Conservation (phyloP, 2,329 filamentous ascomycete species). For the Leptographium wingfieldii region DNA sequence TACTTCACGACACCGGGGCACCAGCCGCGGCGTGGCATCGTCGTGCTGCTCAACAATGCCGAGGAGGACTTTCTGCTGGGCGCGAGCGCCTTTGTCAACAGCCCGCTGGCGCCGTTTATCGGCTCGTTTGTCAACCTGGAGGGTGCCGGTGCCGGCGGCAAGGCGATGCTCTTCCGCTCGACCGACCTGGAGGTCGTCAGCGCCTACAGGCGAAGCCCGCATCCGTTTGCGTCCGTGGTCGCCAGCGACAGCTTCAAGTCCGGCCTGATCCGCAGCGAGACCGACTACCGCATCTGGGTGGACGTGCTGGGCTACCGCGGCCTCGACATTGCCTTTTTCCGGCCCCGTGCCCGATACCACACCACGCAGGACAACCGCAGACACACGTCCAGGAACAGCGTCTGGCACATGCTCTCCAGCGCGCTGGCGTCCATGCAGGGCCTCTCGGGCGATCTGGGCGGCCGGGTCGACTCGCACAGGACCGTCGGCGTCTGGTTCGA, state of each 20-base stretch:
- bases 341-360: slow-evolving; percentile 77
- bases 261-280: slow-evolving; percentile 70
- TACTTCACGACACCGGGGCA: slow-evolving; percentile 67
- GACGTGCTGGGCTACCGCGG: slow-evolving; percentile 70
- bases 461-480: slow-evolving; percentile 50
- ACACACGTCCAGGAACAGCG: slow-evolving; percentile 55
- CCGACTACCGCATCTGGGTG: slow-evolving; percentile 79
- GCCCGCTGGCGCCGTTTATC: slow-evolving; percentile 66
- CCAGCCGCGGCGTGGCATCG: slow-evolving; percentile 65
- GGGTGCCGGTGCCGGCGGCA: slow-evolving; percentile 82
- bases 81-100: slow-evolving; percentile 70
- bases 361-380: slow-evolving; percentile 76
- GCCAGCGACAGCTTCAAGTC: slow-evolving; percentile 73
- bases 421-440: slow-evolving; percentile 61
- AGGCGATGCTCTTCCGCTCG: slow-evolving; percentile 75
- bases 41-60: slow-evolving; percentile 84
- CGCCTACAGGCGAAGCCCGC: slow-evolving; percentile 56
- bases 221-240: slow-evolving; percentile 77
- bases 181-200: slow-evolving; percentile 78
- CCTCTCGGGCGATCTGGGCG: slow-evolving; percentile 55
- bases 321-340: slow-evolving; percentile 84
- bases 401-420: slow-evolving; percentile 94
- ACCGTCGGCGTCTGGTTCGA: slow-evolving; percentile 85
- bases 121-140: slow-evolving; percentile 92
- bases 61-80: slow-evolving; percentile 91